Evolutionary conservation across 495 filamentous ascomycete species (phyloP), one percentile per base, ranked within the genome.

Genomic region (Xylaria venustula): DNA sequence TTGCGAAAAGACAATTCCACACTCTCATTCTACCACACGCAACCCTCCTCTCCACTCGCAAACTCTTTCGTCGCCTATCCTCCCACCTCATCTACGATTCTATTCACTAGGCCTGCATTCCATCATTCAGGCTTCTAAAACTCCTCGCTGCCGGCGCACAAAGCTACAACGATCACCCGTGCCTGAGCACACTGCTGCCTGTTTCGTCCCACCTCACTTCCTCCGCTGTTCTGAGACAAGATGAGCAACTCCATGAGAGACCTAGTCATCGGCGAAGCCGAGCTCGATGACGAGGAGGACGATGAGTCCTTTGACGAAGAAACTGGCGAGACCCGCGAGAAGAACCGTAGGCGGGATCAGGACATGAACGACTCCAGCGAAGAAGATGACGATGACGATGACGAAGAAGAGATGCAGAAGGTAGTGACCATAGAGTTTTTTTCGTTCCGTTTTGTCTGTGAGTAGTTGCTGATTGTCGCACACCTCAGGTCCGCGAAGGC

Each of bases 311-410:
- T 89, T 54, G 87, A 92, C 67, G 93, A 94, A 62, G 91, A 92
- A 52, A 87, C 85, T 26, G 90, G 86, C 45, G 87, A 93, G 63
- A 67, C 71, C 17, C 77, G 75, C n/a, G 61, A 74, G 17, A 67
- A 70, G 56, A 59, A 62, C 28, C 64, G 73, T 40, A 71, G 67
- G 50, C 69, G 70, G 30, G 75, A 80, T 61, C 76, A 79, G 60
- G 67, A 85, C 0, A 84, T 92, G 67, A 93, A 97, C 74, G 95
- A 91, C 20, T 95, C 90, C 63, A 93, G 96, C 60, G 94, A 98
- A 68, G 94, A 97, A 47, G 94, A 97, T 12, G 94, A 97, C 28
- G 93, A 96, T 60, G 93, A 98, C 32, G 94, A 98, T 65, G 90
- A 92, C 63, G 89, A 91, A 66, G 89, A 93, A 64, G 88, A 90